Base-by-base conservation (phyloP, 2,329 filamentous ascomycete genomes). In the Coleophoma eucalyptorum region DNA sequence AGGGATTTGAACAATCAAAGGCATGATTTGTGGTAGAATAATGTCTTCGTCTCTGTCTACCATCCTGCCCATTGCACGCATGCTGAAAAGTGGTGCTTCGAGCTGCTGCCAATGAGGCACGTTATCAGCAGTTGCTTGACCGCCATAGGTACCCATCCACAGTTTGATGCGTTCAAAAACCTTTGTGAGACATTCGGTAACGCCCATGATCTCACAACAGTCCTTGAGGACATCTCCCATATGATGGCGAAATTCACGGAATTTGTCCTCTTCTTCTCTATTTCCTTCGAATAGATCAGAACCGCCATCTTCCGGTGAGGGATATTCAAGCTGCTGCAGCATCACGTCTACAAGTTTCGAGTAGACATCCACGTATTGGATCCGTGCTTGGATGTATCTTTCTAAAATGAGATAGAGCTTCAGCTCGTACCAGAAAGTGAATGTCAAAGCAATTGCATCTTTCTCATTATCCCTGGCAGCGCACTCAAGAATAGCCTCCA, bases 191-290 rank as follows among this genome's bases (percentile, higher is more conserved):
- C 94, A 97, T 55, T 96, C 89, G 1, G 90, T 87, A 11, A 96
- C 89, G 10, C 93, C 93, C 74, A 99, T 91, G 38, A 99, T 93
- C 66, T 97, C 89, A 69, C 94, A 99, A 49, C 90, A 90, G 64
- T 99, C 94, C 71, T 99, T 99, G 46, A 99, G 79, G 0, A 96
- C 95, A 66, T 99, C 95, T 34, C 94, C 94, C 90, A 99, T 97
- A 48, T 90, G 85, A 67, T 99, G 94, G 58, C 94, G 81, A 75
- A 97, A 99, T 63, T 96, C 90, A 44, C 94, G 84, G 72, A 99
- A 99, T 67, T 94, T 96, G 62, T 99, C 94, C 68, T 99, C 94
- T 54, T 90, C 86, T 67, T 97, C 94, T 38, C 93, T 85, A 67
- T 99, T 94, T 48, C 94, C 94, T 55, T 96, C 93, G 64, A 99